Conservation (phyloP, 768 basidiomycete species). For the Trametes cubensis region DNA sequence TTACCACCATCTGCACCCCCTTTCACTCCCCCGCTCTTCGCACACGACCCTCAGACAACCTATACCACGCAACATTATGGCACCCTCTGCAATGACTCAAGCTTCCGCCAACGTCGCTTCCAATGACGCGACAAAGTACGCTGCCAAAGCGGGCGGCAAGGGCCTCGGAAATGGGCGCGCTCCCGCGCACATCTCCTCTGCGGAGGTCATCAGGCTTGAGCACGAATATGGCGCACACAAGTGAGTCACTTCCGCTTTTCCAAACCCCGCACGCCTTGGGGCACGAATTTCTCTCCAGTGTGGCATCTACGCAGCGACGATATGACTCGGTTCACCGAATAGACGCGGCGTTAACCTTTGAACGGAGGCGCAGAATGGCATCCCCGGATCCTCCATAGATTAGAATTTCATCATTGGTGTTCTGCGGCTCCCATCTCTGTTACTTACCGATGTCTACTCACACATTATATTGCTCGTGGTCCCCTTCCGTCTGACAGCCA, state of each 20-base stretch:
- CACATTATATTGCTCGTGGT: not conserved
- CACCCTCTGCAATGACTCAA: constrained; percentile 15
- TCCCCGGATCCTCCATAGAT: not conserved
- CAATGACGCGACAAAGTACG: constrained; percentile 9
- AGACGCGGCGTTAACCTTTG: not conserved
- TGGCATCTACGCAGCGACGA: not conserved
- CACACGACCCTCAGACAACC: not conserved
- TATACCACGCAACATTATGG: constrained; percentile 9
- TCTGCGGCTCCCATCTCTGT: constrained; percentile 3
- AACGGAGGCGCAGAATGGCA: constrained; percentile 6
- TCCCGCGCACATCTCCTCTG: constrained; percentile 50
- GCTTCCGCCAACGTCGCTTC: not conserved
- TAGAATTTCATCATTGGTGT: constrained; percentile 7
- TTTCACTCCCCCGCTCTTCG: not conserved
- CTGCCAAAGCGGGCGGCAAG: constrained; percentile 10
- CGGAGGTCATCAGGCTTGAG: constrained; percentile 78
- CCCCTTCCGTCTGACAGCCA: constrained; percentile 8
- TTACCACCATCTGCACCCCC: constrained; percentile 17
- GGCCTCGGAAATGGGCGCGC: constrained; percentile 19
- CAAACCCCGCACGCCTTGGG: not conserved
- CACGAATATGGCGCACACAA: constrained; percentile 86
- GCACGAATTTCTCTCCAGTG: not conserved
- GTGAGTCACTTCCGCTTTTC: constrained; percentile 47
- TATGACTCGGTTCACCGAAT: constrained; percentile 4
- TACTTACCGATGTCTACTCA: constrained; percentile 7